Evolutionary conservation across 148 eudicot genomes (phyloP).

Genomic region (Drosera capensis): DNA sequence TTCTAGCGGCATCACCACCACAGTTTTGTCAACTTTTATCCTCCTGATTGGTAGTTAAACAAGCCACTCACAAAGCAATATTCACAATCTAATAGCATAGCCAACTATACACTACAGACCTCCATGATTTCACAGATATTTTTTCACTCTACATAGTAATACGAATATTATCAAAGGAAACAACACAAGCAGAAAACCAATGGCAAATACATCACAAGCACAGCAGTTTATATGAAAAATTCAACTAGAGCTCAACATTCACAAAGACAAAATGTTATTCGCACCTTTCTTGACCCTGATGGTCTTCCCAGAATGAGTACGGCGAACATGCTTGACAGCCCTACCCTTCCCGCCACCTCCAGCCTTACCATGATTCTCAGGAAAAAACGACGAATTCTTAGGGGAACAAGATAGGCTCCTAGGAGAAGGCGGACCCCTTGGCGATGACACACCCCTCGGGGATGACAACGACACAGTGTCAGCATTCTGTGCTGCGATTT

Average conservation of each 20-base stretch:
- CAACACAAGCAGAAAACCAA: too few species aligned
- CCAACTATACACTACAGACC: too few species aligned
- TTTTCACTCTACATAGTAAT: too few species aligned
- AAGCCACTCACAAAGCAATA: too few species aligned
- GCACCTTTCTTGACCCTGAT: slow-evolving; percentile 74
- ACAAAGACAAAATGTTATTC: not conserved
- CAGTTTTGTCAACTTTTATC: too few species aligned
- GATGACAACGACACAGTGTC: not conserved
- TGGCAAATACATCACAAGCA: too few species aligned
- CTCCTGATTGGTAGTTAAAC: too few species aligned
- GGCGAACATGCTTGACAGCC: slow-evolving; percentile 50
- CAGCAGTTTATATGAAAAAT: not conserved
- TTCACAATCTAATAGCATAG: too few species aligned
- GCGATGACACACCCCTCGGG: not conserved
- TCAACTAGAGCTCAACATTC: not conserved
- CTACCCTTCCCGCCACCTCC: slow-evolving; percentile 32
- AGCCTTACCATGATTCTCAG: slow-evolving; percentile 39
- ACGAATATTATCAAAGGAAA: too few species aligned
- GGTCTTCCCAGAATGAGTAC: slow-evolving; percentile 78
- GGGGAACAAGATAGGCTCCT: not conserved
- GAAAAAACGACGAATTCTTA: slow-evolving; percentile 4
- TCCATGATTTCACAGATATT: too few species aligned
- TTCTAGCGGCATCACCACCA: too few species aligned
- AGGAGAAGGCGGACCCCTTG: too few species aligned
- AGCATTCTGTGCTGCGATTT: not conserved